A percentile compares a stretch with the other conserved stretches of the same genome.
Evolutionary conservation across 2,329 filamentous ascomycete species (phyloP).

Genomic region (Stemphylium lycopersici): DNA sequence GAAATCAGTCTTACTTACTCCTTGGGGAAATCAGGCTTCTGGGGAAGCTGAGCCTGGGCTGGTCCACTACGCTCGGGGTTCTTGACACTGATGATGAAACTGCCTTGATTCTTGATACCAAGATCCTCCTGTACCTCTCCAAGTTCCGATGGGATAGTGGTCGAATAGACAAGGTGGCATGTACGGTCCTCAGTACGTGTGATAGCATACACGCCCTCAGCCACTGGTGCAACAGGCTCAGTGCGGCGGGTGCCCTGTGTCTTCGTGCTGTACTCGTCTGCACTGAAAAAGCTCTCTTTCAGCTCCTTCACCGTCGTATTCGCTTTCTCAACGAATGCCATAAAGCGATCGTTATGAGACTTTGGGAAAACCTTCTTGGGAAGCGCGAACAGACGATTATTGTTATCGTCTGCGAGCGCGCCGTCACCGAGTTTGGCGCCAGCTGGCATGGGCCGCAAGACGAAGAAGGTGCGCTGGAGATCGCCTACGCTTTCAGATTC

Average conservation of each 20-base stretch:
- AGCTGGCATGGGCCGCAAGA: constrained; percentile 73
- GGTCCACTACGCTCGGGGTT: constrained; percentile 76
- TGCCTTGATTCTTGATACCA: constrained; percentile 72
- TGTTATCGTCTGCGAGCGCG: constrained; percentile 61
- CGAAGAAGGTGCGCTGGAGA: constrained; percentile 77
- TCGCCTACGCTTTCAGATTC: constrained; percentile 73
- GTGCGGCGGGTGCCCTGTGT: constrained; percentile 72
- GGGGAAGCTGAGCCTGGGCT: constrained; percentile 65
- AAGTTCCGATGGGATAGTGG: constrained; percentile 73
- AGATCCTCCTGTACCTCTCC: constrained; percentile 77
- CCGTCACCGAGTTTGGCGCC: constrained; percentile 72
- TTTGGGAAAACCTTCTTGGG: constrained; percentile 84
- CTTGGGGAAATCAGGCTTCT: constrained; percentile 72
- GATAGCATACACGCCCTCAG: constrained; percentile 84
- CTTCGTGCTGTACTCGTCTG: constrained; percentile 75
- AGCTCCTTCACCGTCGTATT: constrained; percentile 69
- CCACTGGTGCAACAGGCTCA: constrained; percentile 75
- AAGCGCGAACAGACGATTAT: constrained; percentile 75
- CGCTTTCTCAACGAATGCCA: constrained; percentile 82
- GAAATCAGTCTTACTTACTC: constrained; percentile 57
- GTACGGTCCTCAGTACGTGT: constrained; percentile 70
- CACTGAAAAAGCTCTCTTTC: constrained; percentile 72
- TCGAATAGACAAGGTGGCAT: constrained; percentile 79
- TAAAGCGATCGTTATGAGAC: constrained; percentile 71
- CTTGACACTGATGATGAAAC: constrained; percentile 79